phyloP scores from a whole-genome alignment of 805 yeast genomes.

The Ogataea pini region DNA sequence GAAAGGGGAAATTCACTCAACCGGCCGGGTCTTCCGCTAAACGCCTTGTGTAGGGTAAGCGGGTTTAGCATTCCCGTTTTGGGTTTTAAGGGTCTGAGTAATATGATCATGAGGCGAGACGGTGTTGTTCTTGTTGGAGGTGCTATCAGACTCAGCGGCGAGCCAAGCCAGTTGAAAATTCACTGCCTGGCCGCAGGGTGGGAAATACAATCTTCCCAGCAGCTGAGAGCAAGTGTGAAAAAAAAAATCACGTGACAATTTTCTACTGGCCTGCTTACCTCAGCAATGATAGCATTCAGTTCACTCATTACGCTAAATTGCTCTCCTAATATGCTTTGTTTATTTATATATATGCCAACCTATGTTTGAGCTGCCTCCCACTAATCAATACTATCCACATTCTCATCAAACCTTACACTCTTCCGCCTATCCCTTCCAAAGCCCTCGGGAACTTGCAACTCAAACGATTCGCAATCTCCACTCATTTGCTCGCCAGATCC shows the following conservation, averaged over 20 bases:
- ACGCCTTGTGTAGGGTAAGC: neutral
- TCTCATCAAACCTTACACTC: constrained; percentile 34
- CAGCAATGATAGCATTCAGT: too few species aligned
- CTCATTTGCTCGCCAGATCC: neutral
- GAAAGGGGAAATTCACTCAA: neutral
- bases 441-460: constrained; percentile 26
- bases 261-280: too few species aligned
- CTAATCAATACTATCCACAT: constrained; percentile 11
- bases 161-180: neutral
- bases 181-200: neutral
- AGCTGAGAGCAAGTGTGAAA: too few species aligned
- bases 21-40: neutral
- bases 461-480: constrained; percentile 11
- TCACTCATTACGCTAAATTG: too few species aligned
- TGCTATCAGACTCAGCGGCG: too few species aligned
- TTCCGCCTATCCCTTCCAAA: constrained; percentile 31
- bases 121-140: too few species aligned
- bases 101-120: too few species aligned
- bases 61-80: too few species aligned
- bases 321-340: too few species aligned
- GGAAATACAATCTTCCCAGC: too few species aligned
- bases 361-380: too few species aligned
- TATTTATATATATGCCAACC: too few species aligned
- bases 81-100: neutral
- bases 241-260: neutral